Base-by-base conservation (phyloP, 495 filamentous ascomycete genomes). In the Aspergillus haitiensis region DNA sequence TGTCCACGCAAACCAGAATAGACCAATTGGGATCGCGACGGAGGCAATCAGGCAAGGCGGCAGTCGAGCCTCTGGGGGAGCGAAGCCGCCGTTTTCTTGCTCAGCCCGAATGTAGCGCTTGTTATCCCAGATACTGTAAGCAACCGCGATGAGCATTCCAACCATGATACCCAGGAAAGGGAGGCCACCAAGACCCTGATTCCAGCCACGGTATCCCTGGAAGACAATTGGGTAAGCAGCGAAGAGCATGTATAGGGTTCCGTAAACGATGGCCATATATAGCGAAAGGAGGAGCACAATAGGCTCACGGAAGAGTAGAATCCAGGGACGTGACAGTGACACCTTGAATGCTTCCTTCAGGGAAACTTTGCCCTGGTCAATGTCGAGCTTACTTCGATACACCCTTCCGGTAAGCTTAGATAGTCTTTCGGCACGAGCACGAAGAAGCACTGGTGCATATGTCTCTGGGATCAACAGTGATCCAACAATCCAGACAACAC, bases 201-300 rank as follows among this genome's bases (percentile, higher is more conserved):
- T 81, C 92, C 92, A 96, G 63, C 85, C 85, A 34, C 91, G 88
- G 56, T 85, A 66, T 31, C 84, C 68, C 31, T 83, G 77, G 73
- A 90, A 96, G 53, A 96, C 86, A 55, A 95, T 88, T 6, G 92
- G 92, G 68, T 80, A 81, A 21, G 90, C 90, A 33, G 91, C 86
- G 73, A 97, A 96, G 63, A 94, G 81, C 60, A 96, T 84, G 72
- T 94, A 96, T 11, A 93, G 71, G 31, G 90, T 86, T 10, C 89
- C 86, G 66, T 92, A 93, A 9, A 86, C 75, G 58, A 91, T 83
- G 42, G 88, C 84, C 74, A 92, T 84, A 70, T 93, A 93, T 5
- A 90, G 61, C 12, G 84, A 86, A 15, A 88, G 80, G 34, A 87
- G 68, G 62, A 86, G 78, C 40, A 86, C 82, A 59, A 91, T 88